A percentile compares a stretch with the other conserved stretches of the same genome.
Evolutionary conservation across 306 rosid species (phyloP).

Genomic region (Cicer pinnatifidum): DNA sequence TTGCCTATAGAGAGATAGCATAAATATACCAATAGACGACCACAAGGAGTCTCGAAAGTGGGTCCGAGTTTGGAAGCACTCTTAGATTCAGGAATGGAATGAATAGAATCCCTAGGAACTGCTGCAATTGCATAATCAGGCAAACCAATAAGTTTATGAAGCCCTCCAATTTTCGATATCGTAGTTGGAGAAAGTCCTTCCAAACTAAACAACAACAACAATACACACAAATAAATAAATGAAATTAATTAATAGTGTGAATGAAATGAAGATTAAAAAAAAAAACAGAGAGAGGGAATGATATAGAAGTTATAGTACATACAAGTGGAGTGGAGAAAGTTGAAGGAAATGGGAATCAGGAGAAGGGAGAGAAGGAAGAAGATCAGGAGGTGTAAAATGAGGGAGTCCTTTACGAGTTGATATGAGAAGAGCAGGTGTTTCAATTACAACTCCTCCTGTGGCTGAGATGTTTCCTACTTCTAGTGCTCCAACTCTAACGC

Average conservation of each 20-base stretch:
- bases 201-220: slow-evolving; percentile 52
- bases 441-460: slow-evolving; percentile 48
- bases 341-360: slow-evolving; percentile 88
- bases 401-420: slow-evolving; percentile 92
- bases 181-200: slow-evolving; percentile 76
- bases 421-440: slow-evolving; percentile 81
- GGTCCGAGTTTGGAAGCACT: slow-evolving; percentile 70
- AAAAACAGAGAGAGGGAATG: not conserved
- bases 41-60: slow-evolving; percentile 85
- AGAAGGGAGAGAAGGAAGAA: slow-evolving; percentile 84
- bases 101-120: slow-evolving; percentile 77
- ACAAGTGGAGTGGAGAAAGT: slow-evolving; percentile 86
- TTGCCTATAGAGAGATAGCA: not conserved
- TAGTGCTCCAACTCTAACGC: slow-evolving; percentile 72
- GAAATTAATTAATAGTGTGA: not conserved
- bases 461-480: slow-evolving; percentile 58
- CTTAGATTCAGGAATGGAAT: slow-evolving; percentile 70
- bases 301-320: slow-evolving; percentile 24
- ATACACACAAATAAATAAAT: not conserved
- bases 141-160: slow-evolving; percentile 69
- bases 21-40: slow-evolving; percentile 73
- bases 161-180: slow-evolving; percentile 76
- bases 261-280: not conserved
- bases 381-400: slow-evolving; percentile 74
- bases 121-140: slow-evolving; percentile 66